Conservation (phyloP, 1,139 yeast species). For the Pichia sp. region DNA sequence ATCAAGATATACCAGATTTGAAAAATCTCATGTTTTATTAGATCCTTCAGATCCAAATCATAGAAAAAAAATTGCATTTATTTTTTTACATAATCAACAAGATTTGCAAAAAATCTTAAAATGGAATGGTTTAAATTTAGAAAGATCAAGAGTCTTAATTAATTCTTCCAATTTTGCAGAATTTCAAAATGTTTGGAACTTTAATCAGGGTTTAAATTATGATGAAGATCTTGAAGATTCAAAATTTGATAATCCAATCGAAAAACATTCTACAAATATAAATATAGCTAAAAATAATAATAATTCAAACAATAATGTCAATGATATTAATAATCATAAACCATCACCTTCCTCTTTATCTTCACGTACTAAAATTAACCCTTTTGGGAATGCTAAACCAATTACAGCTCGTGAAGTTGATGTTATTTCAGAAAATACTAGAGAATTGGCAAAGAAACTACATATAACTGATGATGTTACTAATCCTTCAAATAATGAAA, state of each 20-base stretch:
- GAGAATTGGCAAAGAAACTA: constrained; percentile 6
- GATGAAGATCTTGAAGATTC: constrained; percentile 26
- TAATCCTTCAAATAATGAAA: constrained; percentile 7
- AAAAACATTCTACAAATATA: too few species aligned
- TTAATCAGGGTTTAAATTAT: constrained; percentile 22
- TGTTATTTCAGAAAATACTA: constrained; percentile 12
- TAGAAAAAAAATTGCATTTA: constrained; percentile 29
- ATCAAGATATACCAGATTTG: constrained; percentile 26
- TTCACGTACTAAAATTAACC: not conserved
- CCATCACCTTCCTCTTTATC: not conserved
- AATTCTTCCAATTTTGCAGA: constrained; percentile 15
- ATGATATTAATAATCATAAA: too few species aligned
- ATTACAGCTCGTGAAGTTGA: constrained; percentile 8
- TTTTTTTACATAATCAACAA: constrained; percentile 20
- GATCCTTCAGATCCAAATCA: constrained; percentile 23
- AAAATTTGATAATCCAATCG: too few species aligned
- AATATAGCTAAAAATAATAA: too few species aligned
- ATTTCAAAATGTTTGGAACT: constrained; percentile 16
- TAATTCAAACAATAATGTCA: too few species aligned
- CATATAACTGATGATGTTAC: constrained; percentile 23
- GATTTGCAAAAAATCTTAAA: constrained; percentile 29
- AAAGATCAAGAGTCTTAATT: constrained; percentile 22
- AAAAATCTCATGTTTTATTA: constrained; percentile 24
- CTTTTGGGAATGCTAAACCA: constrained; percentile 7
- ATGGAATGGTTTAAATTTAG: constrained; percentile 28